phyloP scores from a whole-genome alignment of 192 early-diverging fungal species.

The Spizellomyces punctatus region DNA sequence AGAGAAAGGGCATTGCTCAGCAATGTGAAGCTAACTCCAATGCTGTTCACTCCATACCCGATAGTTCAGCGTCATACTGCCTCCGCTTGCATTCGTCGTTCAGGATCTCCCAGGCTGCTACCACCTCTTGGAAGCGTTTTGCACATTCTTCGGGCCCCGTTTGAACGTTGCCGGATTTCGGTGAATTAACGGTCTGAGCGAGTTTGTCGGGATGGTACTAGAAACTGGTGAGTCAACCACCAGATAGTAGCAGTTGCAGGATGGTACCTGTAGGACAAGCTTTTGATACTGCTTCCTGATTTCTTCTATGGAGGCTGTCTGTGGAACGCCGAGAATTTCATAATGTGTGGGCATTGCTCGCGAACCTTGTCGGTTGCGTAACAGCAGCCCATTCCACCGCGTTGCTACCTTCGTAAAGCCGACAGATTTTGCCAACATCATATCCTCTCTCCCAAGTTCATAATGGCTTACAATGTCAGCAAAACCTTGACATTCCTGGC shows the following conservation, averaged over 20 bases:
- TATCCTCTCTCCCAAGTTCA: too few species aligned
- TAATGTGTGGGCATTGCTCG: slow-evolving; percentile 40
- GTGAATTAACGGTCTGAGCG: neutral
- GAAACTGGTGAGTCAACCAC: neutral
- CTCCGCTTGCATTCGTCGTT: neutral
- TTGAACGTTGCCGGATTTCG: neutral
- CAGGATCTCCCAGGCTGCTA: slow-evolving; percentile 9
- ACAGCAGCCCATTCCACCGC: too few species aligned
- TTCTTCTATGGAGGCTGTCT: slow-evolving; percentile 41
- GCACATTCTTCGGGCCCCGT: too few species aligned
- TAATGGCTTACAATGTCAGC: too few species aligned
- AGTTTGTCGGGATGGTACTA: slow-evolving; percentile 61
- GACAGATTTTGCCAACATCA: too few species aligned
- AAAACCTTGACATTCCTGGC: too few species aligned
- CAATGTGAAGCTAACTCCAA: slow-evolving; percentile 29
- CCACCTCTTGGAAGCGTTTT: slow-evolving; percentile 3
- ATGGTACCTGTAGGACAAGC: slow-evolving; percentile 40
- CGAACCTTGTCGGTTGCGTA: too few species aligned
- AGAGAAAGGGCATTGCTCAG: too few species aligned
- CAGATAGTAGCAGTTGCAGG: neutral
- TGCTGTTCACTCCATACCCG: neutral
- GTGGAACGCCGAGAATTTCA: slow-evolving; percentile 52
- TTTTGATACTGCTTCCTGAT: slow-evolving; percentile 62
- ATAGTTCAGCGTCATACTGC: neutral
- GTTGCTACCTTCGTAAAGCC: too few species aligned